Base-by-base conservation (phyloP, 2,329 filamentous ascomycete species). In the Exserohilum rostratum region DNA sequence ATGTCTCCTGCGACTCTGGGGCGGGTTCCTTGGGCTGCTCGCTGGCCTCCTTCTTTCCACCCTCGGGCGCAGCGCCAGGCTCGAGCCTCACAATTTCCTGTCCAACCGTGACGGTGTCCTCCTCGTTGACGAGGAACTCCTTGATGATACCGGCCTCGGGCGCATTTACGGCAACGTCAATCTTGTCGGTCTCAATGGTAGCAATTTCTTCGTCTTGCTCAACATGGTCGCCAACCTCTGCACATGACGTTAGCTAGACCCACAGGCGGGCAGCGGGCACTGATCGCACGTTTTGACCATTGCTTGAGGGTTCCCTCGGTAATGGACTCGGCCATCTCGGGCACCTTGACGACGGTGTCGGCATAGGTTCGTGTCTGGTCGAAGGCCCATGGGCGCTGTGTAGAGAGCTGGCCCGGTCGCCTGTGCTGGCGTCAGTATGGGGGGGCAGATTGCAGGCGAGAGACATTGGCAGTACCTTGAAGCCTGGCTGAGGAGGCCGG, bases 141-240 rank as follows among this genome's bases (percentile, higher is more conserved):
- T 91, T 96, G 78, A 99, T 91, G 27, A 87, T 90, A 64, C 95
- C 95, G 35, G 93, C 87, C 68, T 93, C 88, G 6, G 95, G 91
- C 13, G 95, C 93, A 77, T 97, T 98, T 72, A 99, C 93, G 22
- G 93, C 89, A 40, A 99, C 91, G 76, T 99, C 95, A 73, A 98
- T 98, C 92, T 99, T 99, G 84, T 99, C 95, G 12, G 95, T 99
- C 80, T 99, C 95, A 72, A 99, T 99, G 45, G 93, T 97, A 29
- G 95, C 95, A 76, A 99, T 93, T 77, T 99, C 95, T 79, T 98
- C 95, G 73, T 99, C 95, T 70, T 89, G 88, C 80, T 96, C 92
- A 47, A 99, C 93, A 68, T 87, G 93, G 76, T 99, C 95, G 70
- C 95, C 95, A 67, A 97, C 82, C 79, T 93, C 83, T 86, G 62